Base-by-base conservation (phyloP, 176 grass and related monocot genomes). In the Eleusine indica region DNA sequence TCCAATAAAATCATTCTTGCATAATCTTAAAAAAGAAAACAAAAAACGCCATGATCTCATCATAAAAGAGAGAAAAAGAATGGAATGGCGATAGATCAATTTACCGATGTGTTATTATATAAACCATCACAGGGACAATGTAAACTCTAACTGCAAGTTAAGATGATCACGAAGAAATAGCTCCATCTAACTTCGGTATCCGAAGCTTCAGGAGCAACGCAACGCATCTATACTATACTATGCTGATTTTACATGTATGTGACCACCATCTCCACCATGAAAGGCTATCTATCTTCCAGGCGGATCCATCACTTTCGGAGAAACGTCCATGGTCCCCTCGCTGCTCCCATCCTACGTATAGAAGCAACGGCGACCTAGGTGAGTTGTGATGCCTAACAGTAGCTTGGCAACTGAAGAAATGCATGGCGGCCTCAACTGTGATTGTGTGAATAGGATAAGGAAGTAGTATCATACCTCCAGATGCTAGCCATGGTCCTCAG, bases 401-500 rank as follows among this genome's bases (percentile, higher is more conserved):
- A 73, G 54, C 12, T 62, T 62, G 53, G 39, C 42, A 69, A 41
- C 64, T 38, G 56, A 63, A 80, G 61, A 89, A 75, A 85, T 35
- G 51, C 44, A 47, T 53, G 14, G 70, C 13, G 30, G 21, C 25
- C 49, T 19, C 62, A 25, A 78, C 16, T 3, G 32, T 14, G 3
- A 80, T 7, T 44, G 21, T 3, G 32, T 14, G 3, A 80, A 12
- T 44, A 74, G 41, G 66, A 44, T 86, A 30, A 72, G 65, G 80
- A 19, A n/a, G 54, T 82, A 18, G 86, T 77, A 73, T 84, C 74
- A 72, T 94, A 93, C 95, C 95, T 99, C 97, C 89, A 99, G 70
- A 82, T 88, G 75, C 97, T 92, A 70, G 93, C 97, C 85, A 96
- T 53, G 78, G 89, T 92, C 78, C 97, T 89, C 77, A 99, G 80